phyloP scores from a whole-genome alignment of 208 protist genomes.

The Wallacemonas rigidus region DNA sequence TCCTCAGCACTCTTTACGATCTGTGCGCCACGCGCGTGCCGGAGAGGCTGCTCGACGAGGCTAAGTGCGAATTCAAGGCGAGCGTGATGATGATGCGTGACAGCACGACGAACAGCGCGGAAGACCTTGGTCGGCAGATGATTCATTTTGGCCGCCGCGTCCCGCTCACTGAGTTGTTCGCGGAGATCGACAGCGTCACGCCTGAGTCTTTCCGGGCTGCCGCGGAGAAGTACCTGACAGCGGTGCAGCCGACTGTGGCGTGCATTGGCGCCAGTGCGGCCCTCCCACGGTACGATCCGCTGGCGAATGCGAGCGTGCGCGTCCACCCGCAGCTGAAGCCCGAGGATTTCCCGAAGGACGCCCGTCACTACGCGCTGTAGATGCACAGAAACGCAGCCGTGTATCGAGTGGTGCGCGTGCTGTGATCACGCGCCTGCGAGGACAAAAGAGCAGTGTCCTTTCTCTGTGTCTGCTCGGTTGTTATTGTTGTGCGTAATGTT shows the following conservation, averaged over 20 bases:
- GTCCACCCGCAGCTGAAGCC: constrained; percentile 47
- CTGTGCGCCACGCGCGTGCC: constrained; percentile 54
- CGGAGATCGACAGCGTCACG: constrained; percentile 92
- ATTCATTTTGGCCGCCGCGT: constrained; percentile 91
- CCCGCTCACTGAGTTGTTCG: constrained; percentile 91
- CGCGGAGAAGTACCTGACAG: constrained; percentile 61
- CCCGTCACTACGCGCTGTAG: constrained; percentile 21
- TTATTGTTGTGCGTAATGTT: not conserved
- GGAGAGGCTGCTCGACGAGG: constrained; percentile 88
- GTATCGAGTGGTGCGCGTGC: not conserved
- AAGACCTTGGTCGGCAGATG: constrained; percentile 98
- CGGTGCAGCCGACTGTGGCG: constrained; percentile 63
- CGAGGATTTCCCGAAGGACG: constrained; percentile 15
- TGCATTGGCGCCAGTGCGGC: constrained; percentile 75
- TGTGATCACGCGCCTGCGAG: not conserved
- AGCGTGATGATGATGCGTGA: constrained; percentile 94
- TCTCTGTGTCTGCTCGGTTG: constrained; percentile 14
- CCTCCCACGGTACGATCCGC: constrained; percentile 58
- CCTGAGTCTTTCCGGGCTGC: constrained; percentile 79
- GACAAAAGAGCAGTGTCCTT: not conserved
- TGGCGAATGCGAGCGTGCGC: constrained; percentile 32
- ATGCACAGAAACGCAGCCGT: not conserved
- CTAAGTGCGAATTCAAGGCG: constrained; percentile 94
- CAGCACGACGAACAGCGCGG: constrained; percentile 92
- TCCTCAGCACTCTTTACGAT: constrained; percentile 72